Percentiles rank a stretch among this genome's conserved stretches.
phyloP scores from a whole-genome alignment of 768 basidiomycete genomes.

The Boletus pseudopeckii region DNA sequence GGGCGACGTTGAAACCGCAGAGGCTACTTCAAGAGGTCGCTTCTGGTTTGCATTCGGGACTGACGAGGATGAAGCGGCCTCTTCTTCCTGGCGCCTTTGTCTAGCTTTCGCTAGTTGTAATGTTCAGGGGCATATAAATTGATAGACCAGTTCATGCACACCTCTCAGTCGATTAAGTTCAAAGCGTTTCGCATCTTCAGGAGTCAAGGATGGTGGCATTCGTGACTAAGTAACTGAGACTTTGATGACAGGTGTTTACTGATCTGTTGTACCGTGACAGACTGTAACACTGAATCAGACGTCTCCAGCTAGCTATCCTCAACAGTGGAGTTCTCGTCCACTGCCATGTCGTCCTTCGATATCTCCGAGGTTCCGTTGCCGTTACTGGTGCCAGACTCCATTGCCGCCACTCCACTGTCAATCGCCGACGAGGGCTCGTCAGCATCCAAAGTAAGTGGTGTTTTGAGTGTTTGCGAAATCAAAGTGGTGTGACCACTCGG shows the following conservation, averaged over 20 bases:
- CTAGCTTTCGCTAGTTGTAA: slow-evolving; percentile 61
- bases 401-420: slow-evolving; percentile 16
- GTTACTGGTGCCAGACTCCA: slow-evolving; percentile 16
- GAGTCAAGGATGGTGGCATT: slow-evolving; percentile 37
- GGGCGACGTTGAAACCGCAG: slow-evolving; percentile 59
- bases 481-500: slow-evolving; percentile 65
- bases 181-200: slow-evolving; percentile 67
- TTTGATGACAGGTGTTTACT: slow-evolving; percentile 22
- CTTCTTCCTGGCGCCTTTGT: slow-evolving; percentile 64
- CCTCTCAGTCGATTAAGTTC: slow-evolving; percentile 81
- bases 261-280: too few species aligned
- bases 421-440: slow-evolving; percentile 26
- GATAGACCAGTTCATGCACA: slow-evolving; percentile 20
- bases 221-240: neutral
- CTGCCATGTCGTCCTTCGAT: slow-evolving; percentile 26
- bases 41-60: slow-evolving; percentile 67
- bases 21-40: slow-evolving; percentile 57
- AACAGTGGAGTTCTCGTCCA: slow-evolving; percentile 21
- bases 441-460: slow-evolving; percentile 33
- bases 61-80: slow-evolving; percentile 44
- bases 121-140: neutral
- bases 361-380: slow-evolving; percentile 12
- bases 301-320: slow-evolving; percentile 7
- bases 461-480: slow-evolving; percentile 28
- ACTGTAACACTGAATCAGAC: neutral